These are phyloP conservation scores for Aureobasidium musti DNA, from an alignment of 2,329 filamentous ascomycete genomes.

Conservation along the genomic window DNA sequence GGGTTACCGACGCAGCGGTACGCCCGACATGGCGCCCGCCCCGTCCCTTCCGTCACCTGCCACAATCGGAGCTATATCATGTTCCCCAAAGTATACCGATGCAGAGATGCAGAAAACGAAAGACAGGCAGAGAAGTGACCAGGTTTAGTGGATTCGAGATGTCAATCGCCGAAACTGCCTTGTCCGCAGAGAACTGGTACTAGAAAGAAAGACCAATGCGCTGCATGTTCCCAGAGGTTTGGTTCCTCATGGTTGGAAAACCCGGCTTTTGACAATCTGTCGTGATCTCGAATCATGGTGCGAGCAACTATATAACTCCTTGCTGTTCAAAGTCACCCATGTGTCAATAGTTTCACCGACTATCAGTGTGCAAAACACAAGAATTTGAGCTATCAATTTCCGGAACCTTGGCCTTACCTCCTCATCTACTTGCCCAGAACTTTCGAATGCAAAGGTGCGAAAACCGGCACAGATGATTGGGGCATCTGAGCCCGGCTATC, in stretches of 20 bases:
- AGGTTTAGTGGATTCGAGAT: neutral
- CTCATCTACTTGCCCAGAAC: neutral
- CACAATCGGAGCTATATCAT: neutral
- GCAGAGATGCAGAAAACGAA: neutral
- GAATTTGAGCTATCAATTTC: constrained; percentile 8
- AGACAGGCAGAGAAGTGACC: neutral
- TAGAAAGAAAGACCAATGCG: neutral
- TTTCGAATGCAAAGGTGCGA: neutral
- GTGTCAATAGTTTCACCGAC: constrained; percentile 1
- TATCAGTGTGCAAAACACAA: neutral
- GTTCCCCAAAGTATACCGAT: neutral
- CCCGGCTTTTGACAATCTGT: neutral
- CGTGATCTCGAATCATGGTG: constrained; percentile 1
- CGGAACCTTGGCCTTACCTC: neutral
- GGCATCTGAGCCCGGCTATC: neutral
- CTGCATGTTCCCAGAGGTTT: neutral
- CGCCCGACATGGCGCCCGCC: neutral
- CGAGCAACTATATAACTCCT: neutral
- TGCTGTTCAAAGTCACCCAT: neutral
- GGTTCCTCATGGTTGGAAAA: neutral
- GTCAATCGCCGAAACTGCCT: neutral
- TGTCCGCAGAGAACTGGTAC: neutral
- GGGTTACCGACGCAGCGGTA: constrained; percentile 10
- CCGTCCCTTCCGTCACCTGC: constrained; percentile 15
- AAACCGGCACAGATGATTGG: neutral